phyloP scores from a whole-genome alignment of 164 flowering plant genomes.

The Annona squamosa region DNA sequence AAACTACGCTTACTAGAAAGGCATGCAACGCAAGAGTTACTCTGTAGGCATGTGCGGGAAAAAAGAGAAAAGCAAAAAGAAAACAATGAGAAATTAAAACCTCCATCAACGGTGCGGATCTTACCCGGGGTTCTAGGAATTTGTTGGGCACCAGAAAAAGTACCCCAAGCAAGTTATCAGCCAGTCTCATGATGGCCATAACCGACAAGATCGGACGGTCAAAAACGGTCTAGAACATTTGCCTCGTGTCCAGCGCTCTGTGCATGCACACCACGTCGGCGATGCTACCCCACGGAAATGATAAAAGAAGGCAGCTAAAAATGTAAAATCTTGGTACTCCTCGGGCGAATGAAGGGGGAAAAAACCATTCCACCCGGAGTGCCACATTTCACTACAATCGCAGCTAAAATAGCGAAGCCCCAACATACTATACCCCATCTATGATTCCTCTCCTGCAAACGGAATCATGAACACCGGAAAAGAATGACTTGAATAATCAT shows the following conservation, averaged over 20 bases:
- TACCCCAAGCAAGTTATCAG: not conserved
- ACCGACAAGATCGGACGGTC: not conserved
- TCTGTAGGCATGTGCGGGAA: no score
- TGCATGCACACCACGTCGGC: constrained; percentile 3
- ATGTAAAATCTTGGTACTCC: not conserved
- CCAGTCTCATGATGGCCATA: not conserved
- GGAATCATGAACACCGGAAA: not conserved
- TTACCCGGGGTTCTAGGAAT: not conserved
- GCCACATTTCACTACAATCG: not conserved
- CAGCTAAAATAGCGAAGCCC: not conserved
- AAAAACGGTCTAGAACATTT: not conserved
- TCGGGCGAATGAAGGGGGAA: not conserved
- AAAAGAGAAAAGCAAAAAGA: no score
- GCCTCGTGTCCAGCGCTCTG: not conserved
- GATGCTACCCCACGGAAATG: not conserved
- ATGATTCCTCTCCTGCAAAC: not conserved
- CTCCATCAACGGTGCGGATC: not conserved
- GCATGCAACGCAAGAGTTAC: no score
- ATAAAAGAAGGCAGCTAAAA: not conserved
- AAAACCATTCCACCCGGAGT: not conserved
- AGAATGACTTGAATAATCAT: not conserved
- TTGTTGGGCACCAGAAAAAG: not conserved
- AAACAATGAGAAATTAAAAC: not conserved
- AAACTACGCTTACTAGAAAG: no score
- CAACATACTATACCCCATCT: not conserved